Evolutionary conservation across 176 grass and related monocot genomes (phyloP), one percentile per base, ranked within the genome.

Genomic region (Chloris gayana): DNA sequence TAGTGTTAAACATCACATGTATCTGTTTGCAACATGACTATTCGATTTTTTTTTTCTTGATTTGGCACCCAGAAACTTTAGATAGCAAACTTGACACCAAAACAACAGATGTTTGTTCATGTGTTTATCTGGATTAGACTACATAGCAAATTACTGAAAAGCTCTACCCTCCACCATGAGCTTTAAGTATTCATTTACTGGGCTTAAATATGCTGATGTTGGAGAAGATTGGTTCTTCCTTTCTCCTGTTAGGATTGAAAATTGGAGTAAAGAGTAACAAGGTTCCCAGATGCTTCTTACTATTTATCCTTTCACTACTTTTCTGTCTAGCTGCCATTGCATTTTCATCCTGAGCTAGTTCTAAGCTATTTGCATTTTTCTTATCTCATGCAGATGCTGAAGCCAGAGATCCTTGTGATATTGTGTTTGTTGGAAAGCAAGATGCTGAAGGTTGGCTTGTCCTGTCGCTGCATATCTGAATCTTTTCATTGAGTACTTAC

Each of bases 231-330:
- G 37, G 41, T 44, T 44, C 11, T 8, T 44, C 9, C 9, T 44
- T 44, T 44, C 11, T 44, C 41, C 12, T 4, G 2, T 50, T 76
- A 29, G 54, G 56, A 62, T 76, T 62, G 62, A 1, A 63, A 76
- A 21, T 29, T 76, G 57, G 57, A 63, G 57, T 42, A 76, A 76
- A 63, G 74, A 22, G 35, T 25, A 77, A 30, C 46, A 14, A 70
- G 39, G 12, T 27, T 62, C 4, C 14, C 61, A 9, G 7, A 57
- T 76, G 39, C 2, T 64, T 63, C 10, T 64, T 25, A 77, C 46
- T 49, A 49, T 8, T 8, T 45, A 17, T 14, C 46, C 2, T 49
- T 14, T 49, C 46, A 49, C 46, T 15, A 49, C 14, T 49, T 49
- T 49, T 4, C 9, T 50, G 15, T 22, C 17, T 54, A 54, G 4